These are phyloP conservation scores for Ceratocystis colombiana DNA, from an alignment of 2,329 filamentous ascomycete genomes.

Conservation along the genomic window DNA sequence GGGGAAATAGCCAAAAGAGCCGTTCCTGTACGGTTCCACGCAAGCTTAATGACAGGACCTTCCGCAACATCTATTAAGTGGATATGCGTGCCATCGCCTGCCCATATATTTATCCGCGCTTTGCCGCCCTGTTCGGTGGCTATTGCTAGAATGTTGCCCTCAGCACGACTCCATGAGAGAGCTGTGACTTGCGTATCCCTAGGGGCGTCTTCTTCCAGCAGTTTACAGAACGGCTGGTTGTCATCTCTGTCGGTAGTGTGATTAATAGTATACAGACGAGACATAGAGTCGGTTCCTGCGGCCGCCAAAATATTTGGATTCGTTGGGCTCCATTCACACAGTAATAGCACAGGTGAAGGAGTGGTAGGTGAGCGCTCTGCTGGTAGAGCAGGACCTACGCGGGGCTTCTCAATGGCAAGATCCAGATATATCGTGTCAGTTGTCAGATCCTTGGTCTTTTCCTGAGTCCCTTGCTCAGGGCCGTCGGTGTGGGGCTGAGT, in stretches of 20 bases:
- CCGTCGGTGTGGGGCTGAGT: conserved; percentile 49
- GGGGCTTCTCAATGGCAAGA: conserved; percentile 37
- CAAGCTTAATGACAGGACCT: conserved; percentile 51
- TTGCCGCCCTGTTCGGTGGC: conserved; percentile 46
- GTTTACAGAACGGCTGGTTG: conserved; percentile 37
- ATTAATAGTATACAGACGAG: conserved; percentile 56
- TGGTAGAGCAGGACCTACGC: conserved; percentile 33
- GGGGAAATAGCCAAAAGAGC: conserved; percentile 47
- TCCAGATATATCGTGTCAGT: conserved; percentile 52
- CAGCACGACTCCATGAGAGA: conserved; percentile 48
- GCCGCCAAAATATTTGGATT: conserved; percentile 56
- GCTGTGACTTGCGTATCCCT: conserved; percentile 46
- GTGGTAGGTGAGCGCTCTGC: not conserved
- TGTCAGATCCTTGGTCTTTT: conserved; percentile 52
- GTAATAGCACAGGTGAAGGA: conserved; percentile 51
- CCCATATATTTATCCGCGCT: conserved; percentile 47
- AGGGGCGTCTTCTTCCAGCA: conserved; percentile 47
- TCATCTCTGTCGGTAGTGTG: conserved; percentile 37
- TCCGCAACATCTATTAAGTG: conserved; percentile 48
- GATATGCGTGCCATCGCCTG: conserved; percentile 42
- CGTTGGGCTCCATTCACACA: conserved; percentile 59
- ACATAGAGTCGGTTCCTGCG: conserved; percentile 60
- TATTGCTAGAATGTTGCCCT: conserved; percentile 47
- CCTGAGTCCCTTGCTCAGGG: conserved; percentile 54
- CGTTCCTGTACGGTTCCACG: conserved; percentile 48